phyloP scores from a whole-genome alignment of 139 green algal species.

The Chlorella sp. region DNA sequence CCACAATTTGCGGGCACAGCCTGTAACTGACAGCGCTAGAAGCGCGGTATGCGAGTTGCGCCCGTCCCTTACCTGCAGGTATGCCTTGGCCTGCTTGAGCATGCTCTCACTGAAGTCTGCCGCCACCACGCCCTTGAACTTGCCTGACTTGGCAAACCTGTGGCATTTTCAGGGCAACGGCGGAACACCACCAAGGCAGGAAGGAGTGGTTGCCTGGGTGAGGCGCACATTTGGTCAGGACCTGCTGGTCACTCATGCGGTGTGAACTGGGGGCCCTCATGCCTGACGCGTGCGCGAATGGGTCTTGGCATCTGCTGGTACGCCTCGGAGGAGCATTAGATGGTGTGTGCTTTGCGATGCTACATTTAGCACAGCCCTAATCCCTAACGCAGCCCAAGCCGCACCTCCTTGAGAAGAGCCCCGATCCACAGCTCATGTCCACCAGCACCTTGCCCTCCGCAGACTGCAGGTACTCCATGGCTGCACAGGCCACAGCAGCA shows the following conservation, averaged over 20 bases:
- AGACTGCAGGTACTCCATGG: slow-evolving; percentile 30
- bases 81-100: slow-evolving; percentile 72
- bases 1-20: not conserved
- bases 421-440: slow-evolving; percentile 88
- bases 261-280: no score
- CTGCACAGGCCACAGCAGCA: no score
- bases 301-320: no score
- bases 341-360: no score
- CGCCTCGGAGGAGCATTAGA: no score
- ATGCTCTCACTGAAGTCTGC: slow-evolving; percentile 75
- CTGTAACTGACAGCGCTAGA: not conserved
- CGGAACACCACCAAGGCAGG: no score
- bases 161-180: no score
- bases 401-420: slow-evolving; percentile 79
- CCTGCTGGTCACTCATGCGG: no score
- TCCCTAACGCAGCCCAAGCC: not conserved
- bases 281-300: no score
- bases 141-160: slow-evolving; percentile 61
- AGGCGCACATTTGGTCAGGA: no score
- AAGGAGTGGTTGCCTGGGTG: no score
- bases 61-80: slow-evolving; percentile 35
- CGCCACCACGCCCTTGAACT: slow-evolving; percentile 74
- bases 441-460: slow-evolving; percentile 47
- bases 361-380: not conserved
- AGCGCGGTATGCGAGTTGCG: no score